These are phyloP conservation scores for Hemerocallis citrina DNA, from an alignment of 106 monocot species.

Conservation along the genomic window DNA sequence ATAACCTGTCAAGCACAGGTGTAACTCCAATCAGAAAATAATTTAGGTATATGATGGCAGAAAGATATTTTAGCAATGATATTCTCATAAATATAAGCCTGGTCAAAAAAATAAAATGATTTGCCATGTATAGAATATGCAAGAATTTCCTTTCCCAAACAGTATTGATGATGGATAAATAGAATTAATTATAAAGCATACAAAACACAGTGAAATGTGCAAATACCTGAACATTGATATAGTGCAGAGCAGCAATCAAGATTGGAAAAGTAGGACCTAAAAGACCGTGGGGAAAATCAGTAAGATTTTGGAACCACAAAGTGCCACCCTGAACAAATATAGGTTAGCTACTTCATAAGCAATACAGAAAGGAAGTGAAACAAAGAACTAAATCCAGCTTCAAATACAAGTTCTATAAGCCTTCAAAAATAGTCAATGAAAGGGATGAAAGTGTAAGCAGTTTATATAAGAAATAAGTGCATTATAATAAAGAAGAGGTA, in stretches of 20 bases:
- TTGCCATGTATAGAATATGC: no score
- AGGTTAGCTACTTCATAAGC: conserved; percentile 27
- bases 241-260: conserved; percentile 81
- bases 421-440: no score
- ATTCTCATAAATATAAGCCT: not conserved
- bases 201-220: not conserved
- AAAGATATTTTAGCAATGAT: not conserved
- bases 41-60: not conserved
- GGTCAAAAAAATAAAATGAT: no score
- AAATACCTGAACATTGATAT: conserved; percentile 83
- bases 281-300: conserved; percentile 55
- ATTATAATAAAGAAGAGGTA: no score
- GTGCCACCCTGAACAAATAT: conserved; percentile 67
- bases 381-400: no score
- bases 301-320: conserved; percentile 91
- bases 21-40: no score
- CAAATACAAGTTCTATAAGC: no score
- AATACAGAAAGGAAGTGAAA: not conserved
- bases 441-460: no score
- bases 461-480: no score
- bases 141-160: no score
- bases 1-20: no score
- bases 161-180: no score
- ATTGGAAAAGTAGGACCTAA: conserved; percentile 63
- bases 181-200: not conserved